Base-by-base conservation (phyloP, 176 grass and related monocot species). In the Elaeis guineensis region DNA sequence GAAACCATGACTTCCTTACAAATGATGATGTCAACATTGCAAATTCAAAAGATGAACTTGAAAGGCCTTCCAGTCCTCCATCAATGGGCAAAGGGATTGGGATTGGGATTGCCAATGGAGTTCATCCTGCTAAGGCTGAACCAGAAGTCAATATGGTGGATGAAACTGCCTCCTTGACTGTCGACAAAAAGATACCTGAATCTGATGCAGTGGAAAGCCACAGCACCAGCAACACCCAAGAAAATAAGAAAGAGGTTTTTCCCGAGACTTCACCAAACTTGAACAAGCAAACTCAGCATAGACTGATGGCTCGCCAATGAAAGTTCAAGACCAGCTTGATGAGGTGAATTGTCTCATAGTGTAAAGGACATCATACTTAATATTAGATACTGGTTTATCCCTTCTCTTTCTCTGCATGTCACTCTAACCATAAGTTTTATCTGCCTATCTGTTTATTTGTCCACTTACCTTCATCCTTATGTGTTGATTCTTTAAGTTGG, bases 321-420 rank as follows among this genome's bases (percentile, higher is more conserved):
- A 89, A 81, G 84, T 86, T 58, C 84, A 86, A 66, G 93, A 98
- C 64, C 93, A 92, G 55, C 93, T 98, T 62, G 93, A 98, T 44
- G 93, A 98, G 93, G 93, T 92, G 80, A 11, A 54, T 57, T 58
- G 16, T 52, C 64, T 61, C 53, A n/a, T 74, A n/a, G 25, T 68
- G 28, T 65, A 58, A 60, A 8, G 48, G 32, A 65, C 55, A 30
- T 67, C 50, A 32, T 39, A 39, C 18, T 68, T 44, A 59, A 11
- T 23, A 6, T 71, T 62, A 64, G 51, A 58, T 85, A 44, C 35
- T 11, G 1, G 11, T 2, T 2, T 14, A 1, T 44, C 35, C 35
- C 35, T 44, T 2, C 35, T 44, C 8, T 44, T 44, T 44, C 35
- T 14, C 35, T 44, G 35, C 2, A n/a, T n/a, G n/a, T n/a, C n/a